These are phyloP conservation scores for Chloris gayana DNA, from an alignment of 176 grass and related monocot species.

Conservation along the genomic window DNA sequence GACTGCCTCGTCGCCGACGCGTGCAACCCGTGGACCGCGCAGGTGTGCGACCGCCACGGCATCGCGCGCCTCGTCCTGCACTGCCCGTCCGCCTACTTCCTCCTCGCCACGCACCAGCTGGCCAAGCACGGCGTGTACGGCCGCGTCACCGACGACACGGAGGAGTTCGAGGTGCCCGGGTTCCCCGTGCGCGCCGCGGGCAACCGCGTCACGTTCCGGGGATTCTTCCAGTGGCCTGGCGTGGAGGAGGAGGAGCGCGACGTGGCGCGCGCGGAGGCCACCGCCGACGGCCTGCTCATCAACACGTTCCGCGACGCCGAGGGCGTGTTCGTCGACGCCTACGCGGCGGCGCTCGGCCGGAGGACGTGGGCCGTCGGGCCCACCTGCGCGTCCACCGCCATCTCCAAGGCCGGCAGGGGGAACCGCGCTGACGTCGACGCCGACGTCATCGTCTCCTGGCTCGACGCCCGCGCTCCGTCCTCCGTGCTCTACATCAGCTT, in stretches of 20 bases:
- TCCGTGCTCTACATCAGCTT: slow-evolving; percentile 66
- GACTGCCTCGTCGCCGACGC: slow-evolving; percentile 51
- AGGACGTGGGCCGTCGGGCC: slow-evolving; percentile 56
- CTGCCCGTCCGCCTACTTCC: slow-evolving; percentile 31
- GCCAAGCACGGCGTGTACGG: slow-evolving; percentile 26
- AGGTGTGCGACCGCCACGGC: no score
- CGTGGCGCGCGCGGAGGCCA: slow-evolving; percentile 53
- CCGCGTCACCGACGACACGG: slow-evolving; percentile 27
- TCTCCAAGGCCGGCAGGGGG: no score
- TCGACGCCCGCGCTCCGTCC: slow-evolving; percentile 30
- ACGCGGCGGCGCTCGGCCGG: slow-evolving; percentile 38
- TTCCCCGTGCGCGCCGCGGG: slow-evolving; percentile 24
- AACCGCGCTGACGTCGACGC: no score
- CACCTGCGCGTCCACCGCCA: no score
- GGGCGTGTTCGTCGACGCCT: slow-evolving; percentile 39
- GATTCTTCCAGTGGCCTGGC: slow-evolving; percentile 47
- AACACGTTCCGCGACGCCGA: slow-evolving; percentile 67
- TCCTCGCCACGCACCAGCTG: slow-evolving; percentile 26
- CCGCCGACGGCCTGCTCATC: slow-evolving; percentile 45
- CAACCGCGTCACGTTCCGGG: no score
- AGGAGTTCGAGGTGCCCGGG: slow-evolving; percentile 48
- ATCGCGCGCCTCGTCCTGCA: slow-evolving; percentile 47
- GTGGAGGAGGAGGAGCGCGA: no score
- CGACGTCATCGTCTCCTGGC: no score
- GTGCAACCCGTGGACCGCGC: slow-evolving; percentile 28